Evolutionary conservation across 345 rosid species (phyloP), one percentile per base, ranked within the genome.

Genomic region (Populus alba): DNA sequence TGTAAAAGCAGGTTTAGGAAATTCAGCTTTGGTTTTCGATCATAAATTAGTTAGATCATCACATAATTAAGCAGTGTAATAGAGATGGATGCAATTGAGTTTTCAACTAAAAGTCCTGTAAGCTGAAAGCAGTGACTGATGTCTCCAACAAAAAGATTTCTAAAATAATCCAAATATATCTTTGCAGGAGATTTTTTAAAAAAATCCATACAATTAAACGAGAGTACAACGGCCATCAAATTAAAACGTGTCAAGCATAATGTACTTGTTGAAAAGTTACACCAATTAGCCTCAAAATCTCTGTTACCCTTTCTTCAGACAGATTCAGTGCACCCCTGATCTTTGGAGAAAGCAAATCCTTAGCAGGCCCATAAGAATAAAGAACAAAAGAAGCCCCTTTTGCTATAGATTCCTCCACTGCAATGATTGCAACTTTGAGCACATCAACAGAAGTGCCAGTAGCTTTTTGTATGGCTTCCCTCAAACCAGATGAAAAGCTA

Each of bases 291-390:
- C 79, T 84, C 80, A 85, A 70, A 57, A 89, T 66, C 87, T 86
- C 76, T 43, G 55, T 73, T 67, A 88, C 87, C 81, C 76, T 89
- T 72, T 89, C 97, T 85, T 96, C 99, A n/a, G 91, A 89, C 31
- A 91, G 72, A 81, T 79, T 85, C 73, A 96, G 83, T 8, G 82
- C 83, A 78, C 78, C 88, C 78, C 78, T 91, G 62, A 90, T 82
- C 84, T 89, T 90, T 63, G 92, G 83, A 81, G 99, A 93, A 81
- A 96, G 97, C 65, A 81, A 37, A 22, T 87, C 92, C 85, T 96
- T 96, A 31, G 90, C 86, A 81, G 90, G 86, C 31, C 87, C 91
- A 85, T 93, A 94, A 70, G 90, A 88, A 81, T 86, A 89, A 51
- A 87, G 91, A 80, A 88, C 78, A 79, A 90, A 85, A 71, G 96